phyloP scores from a whole-genome alignment of 106 monocot species.

The Dendrobium catenatum region DNA sequence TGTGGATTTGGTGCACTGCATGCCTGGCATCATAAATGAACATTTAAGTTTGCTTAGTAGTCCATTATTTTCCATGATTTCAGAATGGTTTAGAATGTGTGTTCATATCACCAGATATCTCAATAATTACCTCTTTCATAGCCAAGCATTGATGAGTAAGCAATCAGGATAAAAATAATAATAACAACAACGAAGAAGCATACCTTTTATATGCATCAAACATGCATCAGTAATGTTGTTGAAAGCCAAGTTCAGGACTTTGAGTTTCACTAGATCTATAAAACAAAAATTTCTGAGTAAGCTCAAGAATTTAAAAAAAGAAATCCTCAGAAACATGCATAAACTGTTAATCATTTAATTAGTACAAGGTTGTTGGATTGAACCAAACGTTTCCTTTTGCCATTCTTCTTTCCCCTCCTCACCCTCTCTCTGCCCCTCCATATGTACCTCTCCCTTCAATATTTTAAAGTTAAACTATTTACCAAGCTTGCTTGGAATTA shows the following conservation, averaged over 20 bases:
- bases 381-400: neutral
- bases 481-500: neutral
- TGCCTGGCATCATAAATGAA: neutral
- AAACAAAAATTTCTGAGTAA: neutral
- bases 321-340: neutral
- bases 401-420: neutral
- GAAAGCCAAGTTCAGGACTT: constrained; percentile 81
- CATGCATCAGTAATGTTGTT: constrained; percentile 81
- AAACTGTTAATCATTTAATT: neutral
- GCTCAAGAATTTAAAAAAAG: neutral
- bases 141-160: neutral
- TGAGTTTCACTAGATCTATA: constrained; percentile 76
- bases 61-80: neutral
- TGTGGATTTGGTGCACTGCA: neutral
- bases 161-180: neutral
- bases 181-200: neutral
- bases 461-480: too few relatives aligned
- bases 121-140: neutral
- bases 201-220: constrained; percentile 85
- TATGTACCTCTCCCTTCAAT: too few relatives aligned
- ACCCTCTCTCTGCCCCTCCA: neutral
- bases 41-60: constrained; percentile 1
- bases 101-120: neutral
- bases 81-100: neutral
- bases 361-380: neutral